Percentiles rank a stretch among this genome's conserved stretches.
Evolutionary conservation across 2,329 filamentous ascomycete genomes (phyloP).

Genomic region (Cladosporium sp.): DNA sequence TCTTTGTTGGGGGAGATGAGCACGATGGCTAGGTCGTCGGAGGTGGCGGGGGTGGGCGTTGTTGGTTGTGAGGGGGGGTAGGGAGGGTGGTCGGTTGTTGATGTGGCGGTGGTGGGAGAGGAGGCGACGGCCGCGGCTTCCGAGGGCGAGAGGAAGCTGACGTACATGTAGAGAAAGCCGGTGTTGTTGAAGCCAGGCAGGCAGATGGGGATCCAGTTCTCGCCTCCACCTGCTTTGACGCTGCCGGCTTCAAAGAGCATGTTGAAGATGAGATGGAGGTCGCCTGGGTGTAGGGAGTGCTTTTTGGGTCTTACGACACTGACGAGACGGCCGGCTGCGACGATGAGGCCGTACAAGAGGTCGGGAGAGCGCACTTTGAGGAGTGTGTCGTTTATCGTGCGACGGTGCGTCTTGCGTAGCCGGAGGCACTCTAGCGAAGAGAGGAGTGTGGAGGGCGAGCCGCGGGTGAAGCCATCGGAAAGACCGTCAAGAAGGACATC

Average conservation of each 20-base stretch:
- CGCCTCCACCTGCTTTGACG: conserved; percentile 86
- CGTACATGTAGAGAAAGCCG: conserved; percentile 98
- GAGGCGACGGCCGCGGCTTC: conserved; percentile 8
- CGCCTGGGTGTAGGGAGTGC: conserved; percentile 91
- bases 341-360: conserved; percentile 87
- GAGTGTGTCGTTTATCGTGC: conserved; percentile 81
- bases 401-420: conserved; percentile 80
- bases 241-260: conserved; percentile 97
- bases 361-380: conserved; percentile 72
- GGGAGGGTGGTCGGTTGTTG: background rate
- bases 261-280: conserved; percentile 95
- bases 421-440: conserved; percentile 92
- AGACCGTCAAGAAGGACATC: conserved; percentile 87
- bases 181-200: conserved; percentile 95
- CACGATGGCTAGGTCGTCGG: conserved; percentile 79
- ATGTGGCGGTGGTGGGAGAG: conserved; percentile 14
- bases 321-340: conserved; percentile 87
- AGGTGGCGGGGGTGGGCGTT: background rate
- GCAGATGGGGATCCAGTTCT: conserved; percentile 97
- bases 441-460: conserved; percentile 82
- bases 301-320: conserved; percentile 92
- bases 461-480: conserved; percentile 89
- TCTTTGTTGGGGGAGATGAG: conserved; percentile 92
- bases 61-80: too few relatives aligned
- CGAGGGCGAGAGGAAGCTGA: conserved; percentile 73